Percentiles rank a stretch among this genome's conserved stretches.
Conservation (phyloP, 495 filamentous ascomycete genomes). For the Neurospora discreta region DNA sequence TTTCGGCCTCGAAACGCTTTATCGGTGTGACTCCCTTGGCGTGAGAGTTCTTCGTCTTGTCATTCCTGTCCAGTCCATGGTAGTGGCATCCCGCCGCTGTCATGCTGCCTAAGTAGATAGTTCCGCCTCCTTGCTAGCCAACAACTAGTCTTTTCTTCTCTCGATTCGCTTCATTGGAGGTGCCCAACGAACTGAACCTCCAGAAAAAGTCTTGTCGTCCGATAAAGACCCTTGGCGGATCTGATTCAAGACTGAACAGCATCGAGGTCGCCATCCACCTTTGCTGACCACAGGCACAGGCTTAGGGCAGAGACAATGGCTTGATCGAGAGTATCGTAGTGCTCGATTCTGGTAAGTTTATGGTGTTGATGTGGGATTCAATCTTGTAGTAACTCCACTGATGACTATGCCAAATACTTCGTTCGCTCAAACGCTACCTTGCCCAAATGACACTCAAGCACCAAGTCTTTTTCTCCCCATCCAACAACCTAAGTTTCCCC, state of each 20-base stretch:
- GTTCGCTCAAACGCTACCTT: too few relatives aligned
- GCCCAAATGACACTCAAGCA: too few relatives aligned
- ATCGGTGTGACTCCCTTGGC: not conserved
- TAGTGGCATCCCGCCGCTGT: not conserved
- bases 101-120: not conserved
- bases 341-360: too few relatives aligned
- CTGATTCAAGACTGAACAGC: not conserved
- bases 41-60: not conserved
- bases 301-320: not conserved
- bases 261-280: not conserved
- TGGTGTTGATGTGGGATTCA: too few relatives aligned
- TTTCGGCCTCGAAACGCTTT: not conserved
- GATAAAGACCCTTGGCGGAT: not conserved
- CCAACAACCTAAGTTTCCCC: too few relatives aligned
- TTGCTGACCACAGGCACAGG: not conserved
- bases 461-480: too few relatives aligned
- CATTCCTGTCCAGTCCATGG: not conserved
- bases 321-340: not conserved
- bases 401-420: too few relatives aligned
- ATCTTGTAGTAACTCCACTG: too few relatives aligned
- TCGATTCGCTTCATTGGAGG: rapidly evolving
- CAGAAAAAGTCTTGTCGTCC: not conserved
- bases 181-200: not conserved
- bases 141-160: not conserved
- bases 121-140: not conserved